Evolutionary conservation across 2,329 filamentous ascomycete genomes (phyloP).

Genomic region (Aspergillus bombycis): DNA sequence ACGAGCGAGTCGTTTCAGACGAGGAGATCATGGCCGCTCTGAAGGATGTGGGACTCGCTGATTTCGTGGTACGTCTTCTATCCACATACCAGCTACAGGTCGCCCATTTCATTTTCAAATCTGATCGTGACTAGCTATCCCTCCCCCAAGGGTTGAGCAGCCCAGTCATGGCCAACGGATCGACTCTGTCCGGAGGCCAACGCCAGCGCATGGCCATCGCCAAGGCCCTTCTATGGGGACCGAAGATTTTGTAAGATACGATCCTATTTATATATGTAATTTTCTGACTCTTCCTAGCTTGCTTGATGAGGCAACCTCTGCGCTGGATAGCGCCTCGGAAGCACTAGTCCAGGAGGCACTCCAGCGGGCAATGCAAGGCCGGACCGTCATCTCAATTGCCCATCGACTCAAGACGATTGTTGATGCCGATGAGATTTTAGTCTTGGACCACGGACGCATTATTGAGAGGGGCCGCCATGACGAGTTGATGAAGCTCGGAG

Average conservation of each 20-base stretch:
- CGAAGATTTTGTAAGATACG: background rate
- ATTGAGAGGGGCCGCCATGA: background rate
- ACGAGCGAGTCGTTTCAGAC: background rate
- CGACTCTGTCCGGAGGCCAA: background rate
- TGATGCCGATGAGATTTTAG: background rate
- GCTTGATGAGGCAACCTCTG: background rate
- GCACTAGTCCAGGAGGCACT: background rate
- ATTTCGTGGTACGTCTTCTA: background rate
- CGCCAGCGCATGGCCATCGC: background rate
- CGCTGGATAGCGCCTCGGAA: background rate
- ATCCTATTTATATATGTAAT: rapidly evolving
- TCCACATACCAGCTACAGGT: background rate
- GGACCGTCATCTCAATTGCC: background rate
- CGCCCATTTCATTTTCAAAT: background rate
- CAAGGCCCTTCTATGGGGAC: background rate
- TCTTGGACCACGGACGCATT: background rate
- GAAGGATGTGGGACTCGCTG: background rate
- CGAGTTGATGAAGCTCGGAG: background rate
- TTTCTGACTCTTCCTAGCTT: background rate
- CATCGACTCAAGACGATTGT: background rate
- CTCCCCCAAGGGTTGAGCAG: background rate
- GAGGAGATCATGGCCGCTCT: background rate
- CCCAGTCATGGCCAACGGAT: background rate
- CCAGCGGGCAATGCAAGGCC: background rate
- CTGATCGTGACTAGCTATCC: background rate